phyloP scores from a whole-genome alignment of 371 early-diverging fungal species.

The Apophysomyces trapeziformis region DNA sequence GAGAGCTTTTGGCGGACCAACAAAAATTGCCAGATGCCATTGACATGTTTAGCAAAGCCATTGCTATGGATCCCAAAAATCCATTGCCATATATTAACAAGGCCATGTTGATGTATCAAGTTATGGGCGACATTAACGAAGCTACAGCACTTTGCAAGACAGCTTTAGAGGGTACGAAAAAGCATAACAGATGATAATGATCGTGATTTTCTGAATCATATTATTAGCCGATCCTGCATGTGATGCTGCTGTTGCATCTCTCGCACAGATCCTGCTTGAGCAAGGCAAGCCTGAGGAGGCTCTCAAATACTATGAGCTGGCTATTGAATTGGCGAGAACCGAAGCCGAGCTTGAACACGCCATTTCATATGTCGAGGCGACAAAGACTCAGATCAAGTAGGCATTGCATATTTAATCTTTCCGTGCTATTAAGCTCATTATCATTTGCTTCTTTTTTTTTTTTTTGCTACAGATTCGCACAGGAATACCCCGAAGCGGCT shows the following conservation, averaged over 20 bases:
- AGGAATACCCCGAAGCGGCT: slow-evolving; percentile 52
- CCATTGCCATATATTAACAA: slow-evolving; percentile 97
- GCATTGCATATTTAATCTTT: not conserved
- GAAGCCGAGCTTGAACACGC: slow-evolving; percentile 90
- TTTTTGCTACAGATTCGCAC: slow-evolving; percentile 34
- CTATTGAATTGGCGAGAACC: slow-evolving; percentile 85
- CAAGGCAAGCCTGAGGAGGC: slow-evolving; percentile 88
- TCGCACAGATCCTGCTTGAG: slow-evolving; percentile 88
- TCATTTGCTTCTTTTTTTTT: not conserved
- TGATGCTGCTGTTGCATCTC: slow-evolving; percentile 93
- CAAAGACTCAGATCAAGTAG: slow-evolving; percentile 48
- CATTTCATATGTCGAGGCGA: slow-evolving; percentile 75
- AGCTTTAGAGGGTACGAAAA: slow-evolving; percentile 73
- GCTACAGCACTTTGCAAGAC: slow-evolving; percentile 82
- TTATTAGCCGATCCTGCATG: slow-evolving; percentile 84
- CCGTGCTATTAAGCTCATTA: not conserved
- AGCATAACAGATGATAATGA: not conserved
- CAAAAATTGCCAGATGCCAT: slow-evolving; percentile 78
- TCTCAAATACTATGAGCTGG: slow-evolving; percentile 80
- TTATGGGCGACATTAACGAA: slow-evolving; percentile 70
- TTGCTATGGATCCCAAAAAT: slow-evolving; percentile 70
- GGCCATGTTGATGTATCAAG: slow-evolving; percentile 88
- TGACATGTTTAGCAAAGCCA: slow-evolving; percentile 79
- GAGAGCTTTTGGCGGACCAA: slow-evolving; percentile 92
- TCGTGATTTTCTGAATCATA: not conserved